These are phyloP conservation scores for Penicillium sp. DNA, from an alignment of 2,329 filamentous ascomycete genomes.

Conservation along the genomic window DNA sequence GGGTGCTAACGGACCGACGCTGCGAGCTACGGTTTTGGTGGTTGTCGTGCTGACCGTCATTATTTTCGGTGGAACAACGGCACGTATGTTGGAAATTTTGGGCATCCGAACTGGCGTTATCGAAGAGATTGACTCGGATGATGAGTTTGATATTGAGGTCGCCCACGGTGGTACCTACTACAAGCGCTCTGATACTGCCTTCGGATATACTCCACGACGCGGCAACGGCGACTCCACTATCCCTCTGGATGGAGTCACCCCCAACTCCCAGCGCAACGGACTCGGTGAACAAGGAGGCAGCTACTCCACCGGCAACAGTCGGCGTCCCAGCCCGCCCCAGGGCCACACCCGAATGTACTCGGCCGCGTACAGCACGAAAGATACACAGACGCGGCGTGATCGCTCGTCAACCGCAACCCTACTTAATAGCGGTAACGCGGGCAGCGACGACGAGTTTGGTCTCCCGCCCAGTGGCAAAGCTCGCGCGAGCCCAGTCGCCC, in stretches of 20 bases:
- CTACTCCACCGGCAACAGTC: slow-evolving; percentile 58
- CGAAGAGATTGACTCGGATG: slow-evolving; percentile 94
- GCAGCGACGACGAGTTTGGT: slow-evolving; percentile 54
- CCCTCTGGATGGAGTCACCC: slow-evolving; percentile 49
- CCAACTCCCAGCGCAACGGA: slow-evolving; percentile 37
- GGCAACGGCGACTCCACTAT: slow-evolving; percentile 62
- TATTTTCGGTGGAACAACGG: slow-evolving; percentile 96
- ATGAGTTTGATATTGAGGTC: slow-evolving; percentile 94
- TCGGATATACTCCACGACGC: slow-evolving; percentile 72
- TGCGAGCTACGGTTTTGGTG: slow-evolving; percentile 93
- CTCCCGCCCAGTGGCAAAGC: slow-evolving; percentile 37
- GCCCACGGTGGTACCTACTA: slow-evolving; percentile 72
- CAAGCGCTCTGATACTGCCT: slow-evolving; percentile 72
- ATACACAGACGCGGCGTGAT: slow-evolving; percentile 45
- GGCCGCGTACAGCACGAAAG: slow-evolving; percentile 46
- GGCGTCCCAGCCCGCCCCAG: slow-evolving; percentile 51
- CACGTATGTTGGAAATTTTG: slow-evolving; percentile 94
- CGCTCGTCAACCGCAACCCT: slow-evolving; percentile 52
- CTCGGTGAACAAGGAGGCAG: slow-evolving; percentile 41
- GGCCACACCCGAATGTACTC: slow-evolving; percentile 55
- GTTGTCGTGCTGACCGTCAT: slow-evolving; percentile 97
- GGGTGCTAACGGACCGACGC: slow-evolving; percentile 75
- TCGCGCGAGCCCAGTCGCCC: slow-evolving; percentile 37
- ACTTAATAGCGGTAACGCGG: slow-evolving; percentile 38
- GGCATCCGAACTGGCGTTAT: slow-evolving; percentile 96